These are phyloP conservation scores for Globisporangium abappressorium DNA, from an alignment of 352 stramenopile species.

Conservation along the genomic window DNA sequence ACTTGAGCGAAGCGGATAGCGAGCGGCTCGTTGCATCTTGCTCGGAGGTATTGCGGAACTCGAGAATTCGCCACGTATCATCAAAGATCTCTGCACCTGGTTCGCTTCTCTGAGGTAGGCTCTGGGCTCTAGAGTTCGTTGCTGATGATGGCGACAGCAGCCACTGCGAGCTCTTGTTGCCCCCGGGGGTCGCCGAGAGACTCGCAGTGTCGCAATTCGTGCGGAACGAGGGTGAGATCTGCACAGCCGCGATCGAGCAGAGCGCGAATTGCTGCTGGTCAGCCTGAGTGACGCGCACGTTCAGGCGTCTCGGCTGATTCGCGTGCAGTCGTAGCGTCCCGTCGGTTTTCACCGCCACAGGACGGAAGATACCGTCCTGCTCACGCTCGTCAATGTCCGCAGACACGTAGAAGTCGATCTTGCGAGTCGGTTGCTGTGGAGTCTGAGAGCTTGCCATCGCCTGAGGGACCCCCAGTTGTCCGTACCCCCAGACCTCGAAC, in stretches of 20 bases:
- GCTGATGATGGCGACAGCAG: slow-evolving; percentile 31
- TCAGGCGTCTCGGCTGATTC: slow-evolving; percentile 52
- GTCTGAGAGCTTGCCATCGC: neutral
- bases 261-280: slow-evolving; percentile 60
- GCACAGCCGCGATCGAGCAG: slow-evolving; percentile 35
- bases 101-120: neutral
- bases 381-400: slow-evolving; percentile 75
- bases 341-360: slow-evolving; percentile 68
- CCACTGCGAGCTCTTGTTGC: slow-evolving; percentile 38
- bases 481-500: slow-evolving; percentile 55
- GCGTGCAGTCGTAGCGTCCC: slow-evolving; percentile 59
- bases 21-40: slow-evolving; percentile 49
- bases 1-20: slow-evolving; percentile 46
- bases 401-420: slow-evolving; percentile 64
- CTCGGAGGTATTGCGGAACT: slow-evolving; percentile 27
- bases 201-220: slow-evolving; percentile 13
- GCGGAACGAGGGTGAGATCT: slow-evolving; percentile 32
- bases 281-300: slow-evolving; percentile 63
- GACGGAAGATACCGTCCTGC: slow-evolving; percentile 55
- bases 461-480: slow-evolving; percentile 22
- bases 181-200: slow-evolving; percentile 13
- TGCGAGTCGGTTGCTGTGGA: slow-evolving; percentile 8
- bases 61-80: slow-evolving; percentile 36
- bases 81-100: neutral
- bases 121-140: neutral